phyloP scores from a whole-genome alignment of 345 rosid genomes.

The Hirschfeldia incana region DNA sequence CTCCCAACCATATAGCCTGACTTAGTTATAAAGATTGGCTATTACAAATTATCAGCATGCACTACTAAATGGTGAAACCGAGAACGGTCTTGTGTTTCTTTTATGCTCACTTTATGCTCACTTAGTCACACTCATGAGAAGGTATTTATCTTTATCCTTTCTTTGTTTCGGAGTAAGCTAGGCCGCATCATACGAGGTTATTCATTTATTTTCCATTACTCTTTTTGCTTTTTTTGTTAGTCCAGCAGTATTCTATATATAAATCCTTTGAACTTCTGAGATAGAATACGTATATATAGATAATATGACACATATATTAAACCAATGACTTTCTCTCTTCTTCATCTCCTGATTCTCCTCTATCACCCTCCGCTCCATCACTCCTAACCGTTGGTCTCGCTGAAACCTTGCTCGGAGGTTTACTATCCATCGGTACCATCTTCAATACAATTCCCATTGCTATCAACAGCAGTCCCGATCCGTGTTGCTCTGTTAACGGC shows the following conservation, averaged over 20 bases:
- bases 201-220: no score
- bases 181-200: constrained; percentile 74
- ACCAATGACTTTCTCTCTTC: constrained; percentile 67
- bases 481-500: constrained; percentile 79
- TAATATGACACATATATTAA: constrained; percentile 24
- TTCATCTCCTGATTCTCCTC: constrained; percentile 42
- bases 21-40: background rate
- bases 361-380: constrained; percentile 10
- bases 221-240: background rate
- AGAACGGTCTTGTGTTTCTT: background rate
- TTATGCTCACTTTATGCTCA: no score
- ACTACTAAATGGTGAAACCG: background rate
- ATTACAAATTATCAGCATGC: background rate
- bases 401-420: constrained; percentile 30
- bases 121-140: background rate
- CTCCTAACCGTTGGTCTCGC: constrained; percentile 21
- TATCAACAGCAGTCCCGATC: constrained; percentile 68
- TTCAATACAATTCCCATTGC: constrained; percentile 77
- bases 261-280: constrained; percentile 12
- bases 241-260: constrained; percentile 28
- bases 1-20: background rate
- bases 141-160: background rate
- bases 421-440: constrained; percentile 48
- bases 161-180: constrained; percentile 73
- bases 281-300: background rate